Conservation (phyloP, 2,329 filamentous ascomycete genomes). For the Colletotrichum limetticola region DNA sequence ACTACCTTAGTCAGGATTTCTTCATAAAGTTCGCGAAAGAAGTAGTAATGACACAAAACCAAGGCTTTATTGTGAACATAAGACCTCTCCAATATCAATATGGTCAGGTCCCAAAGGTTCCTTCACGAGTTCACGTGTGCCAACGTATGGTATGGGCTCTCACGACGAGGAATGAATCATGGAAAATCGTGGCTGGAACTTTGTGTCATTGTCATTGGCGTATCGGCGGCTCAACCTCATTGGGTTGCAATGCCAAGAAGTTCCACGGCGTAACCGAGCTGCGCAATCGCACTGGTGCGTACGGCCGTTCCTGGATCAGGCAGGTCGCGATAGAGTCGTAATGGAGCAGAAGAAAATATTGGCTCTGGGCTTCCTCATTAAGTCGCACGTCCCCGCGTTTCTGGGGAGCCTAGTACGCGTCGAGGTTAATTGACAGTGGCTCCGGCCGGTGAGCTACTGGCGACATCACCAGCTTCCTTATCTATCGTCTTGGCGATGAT, state of each 20-base stretch:
- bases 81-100: too few relatives aligned
- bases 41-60: too few relatives aligned
- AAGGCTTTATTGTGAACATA: too few relatives aligned
- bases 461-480: conserved; percentile 21
- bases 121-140: not conserved
- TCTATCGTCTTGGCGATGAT: conserved; percentile 24
- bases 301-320: conserved; percentile 21
- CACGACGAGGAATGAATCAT: not conserved
- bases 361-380: conserved; percentile 15
- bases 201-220: not conserved
- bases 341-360: not conserved
- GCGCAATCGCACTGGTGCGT: conserved; percentile 12
- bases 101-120: not conserved
- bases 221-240: conserved; percentile 2
- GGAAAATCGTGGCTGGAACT: not conserved
- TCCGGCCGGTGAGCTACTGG: not conserved
- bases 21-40: too few relatives aligned
- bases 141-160: not conserved
- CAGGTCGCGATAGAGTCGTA: conserved; percentile 2
- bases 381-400: conserved; percentile 8
- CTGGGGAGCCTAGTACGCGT: not conserved
- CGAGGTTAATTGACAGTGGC: not conserved
- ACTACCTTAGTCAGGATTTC: too few relatives aligned
- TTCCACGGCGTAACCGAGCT: conserved; percentile 1
- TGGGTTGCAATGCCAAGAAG: conserved; percentile 14